Evolutionary conservation across 1,284 basidiomycete species (phyloP).

Genomic region (Ceraceosorus bombacis): DNA sequence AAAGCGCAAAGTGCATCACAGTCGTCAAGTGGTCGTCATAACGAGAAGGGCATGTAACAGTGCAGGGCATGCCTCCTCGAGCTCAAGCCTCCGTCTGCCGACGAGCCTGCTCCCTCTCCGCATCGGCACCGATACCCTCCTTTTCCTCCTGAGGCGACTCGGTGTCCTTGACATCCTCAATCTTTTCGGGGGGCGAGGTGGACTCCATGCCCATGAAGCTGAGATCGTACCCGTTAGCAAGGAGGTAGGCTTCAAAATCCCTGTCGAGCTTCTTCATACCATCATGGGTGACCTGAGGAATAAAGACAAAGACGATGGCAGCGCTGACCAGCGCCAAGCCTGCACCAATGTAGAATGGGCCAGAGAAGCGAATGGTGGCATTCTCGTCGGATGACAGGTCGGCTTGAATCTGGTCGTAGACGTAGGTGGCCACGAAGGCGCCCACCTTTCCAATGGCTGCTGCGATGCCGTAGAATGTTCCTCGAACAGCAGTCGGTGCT

Average conservation of each 20-base stretch:
- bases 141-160: too few species aligned
- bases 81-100: too few species aligned
- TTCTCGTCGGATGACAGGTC: slow-evolving; percentile 13
- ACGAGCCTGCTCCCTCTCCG: too few species aligned
- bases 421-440: slow-evolving; percentile 35
- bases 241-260: slow-evolving; percentile 49
- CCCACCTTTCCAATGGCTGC: slow-evolving; percentile 77
- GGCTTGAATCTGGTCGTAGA: slow-evolving; percentile 29
- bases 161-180: too few species aligned
- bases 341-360: slow-evolving; percentile 50
- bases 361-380: slow-evolving; percentile 23
- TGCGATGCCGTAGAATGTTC: slow-evolving; percentile 40
- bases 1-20: too few species aligned
- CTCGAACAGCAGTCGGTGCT: slow-evolving; percentile 36
- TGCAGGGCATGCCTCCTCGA: too few species aligned
- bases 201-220: slow-evolving; percentile 26
- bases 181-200: too few species aligned
- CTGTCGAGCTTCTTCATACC: slow-evolving; percentile 71
- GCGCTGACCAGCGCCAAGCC: slow-evolving; percentile 72
- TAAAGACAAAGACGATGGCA: slow-evolving; percentile 63
- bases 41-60: too few species aligned
- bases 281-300: slow-evolving; percentile 67
- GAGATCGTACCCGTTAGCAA: slow-evolving; percentile 39
- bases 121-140: too few species aligned
- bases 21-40: too few species aligned